A percentile compares a stretch with the other conserved stretches of the same genome.
Conservation (phyloP, 2,329 filamentous ascomycete genomes). For the Cryphonectria radicalis region DNA sequence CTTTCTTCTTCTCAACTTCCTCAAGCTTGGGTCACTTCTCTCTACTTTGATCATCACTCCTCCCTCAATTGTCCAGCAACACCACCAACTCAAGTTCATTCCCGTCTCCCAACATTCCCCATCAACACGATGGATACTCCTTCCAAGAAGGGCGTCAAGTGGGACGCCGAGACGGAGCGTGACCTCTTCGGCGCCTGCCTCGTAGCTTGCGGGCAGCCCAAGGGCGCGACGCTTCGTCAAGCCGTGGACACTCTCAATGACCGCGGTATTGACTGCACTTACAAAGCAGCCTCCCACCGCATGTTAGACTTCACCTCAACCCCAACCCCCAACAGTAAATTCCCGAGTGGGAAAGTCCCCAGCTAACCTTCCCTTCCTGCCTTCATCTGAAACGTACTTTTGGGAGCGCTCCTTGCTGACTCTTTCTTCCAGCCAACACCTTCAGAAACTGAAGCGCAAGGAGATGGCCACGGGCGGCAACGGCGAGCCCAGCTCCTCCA, state of each 20-base stretch:
- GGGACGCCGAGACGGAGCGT: constrained; percentile 35
- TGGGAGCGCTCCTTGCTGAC: constrained; percentile 5
- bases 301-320: constrained; percentile 13
- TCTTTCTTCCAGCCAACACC: constrained; percentile 38
- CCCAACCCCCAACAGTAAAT: not conserved
- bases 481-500: constrained; percentile 24
- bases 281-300: constrained; percentile 25
- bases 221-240: constrained; percentile 32
- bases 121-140: constrained; percentile 19
- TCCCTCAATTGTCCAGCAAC: not conserved
- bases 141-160: constrained; percentile 33
- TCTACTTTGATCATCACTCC: constrained; percentile 8
- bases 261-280: constrained; percentile 9
- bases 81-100: not conserved
- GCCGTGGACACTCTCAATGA: constrained; percentile 34
- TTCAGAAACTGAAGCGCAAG: constrained; percentile 41
- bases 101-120: constrained; percentile 17
- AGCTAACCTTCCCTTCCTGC: not conserved
- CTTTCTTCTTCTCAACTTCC: not conserved
- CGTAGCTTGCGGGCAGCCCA: constrained; percentile 33
- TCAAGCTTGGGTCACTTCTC: not conserved
- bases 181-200: constrained; percentile 37
- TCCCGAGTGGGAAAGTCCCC: constrained; percentile 14
- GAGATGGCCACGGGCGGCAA: constrained; percentile 49
- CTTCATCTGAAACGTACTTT: not conserved